Evolutionary conservation across 2,329 filamentous ascomycete genomes (phyloP).

Genomic region (Diaporthe sp.): DNA sequence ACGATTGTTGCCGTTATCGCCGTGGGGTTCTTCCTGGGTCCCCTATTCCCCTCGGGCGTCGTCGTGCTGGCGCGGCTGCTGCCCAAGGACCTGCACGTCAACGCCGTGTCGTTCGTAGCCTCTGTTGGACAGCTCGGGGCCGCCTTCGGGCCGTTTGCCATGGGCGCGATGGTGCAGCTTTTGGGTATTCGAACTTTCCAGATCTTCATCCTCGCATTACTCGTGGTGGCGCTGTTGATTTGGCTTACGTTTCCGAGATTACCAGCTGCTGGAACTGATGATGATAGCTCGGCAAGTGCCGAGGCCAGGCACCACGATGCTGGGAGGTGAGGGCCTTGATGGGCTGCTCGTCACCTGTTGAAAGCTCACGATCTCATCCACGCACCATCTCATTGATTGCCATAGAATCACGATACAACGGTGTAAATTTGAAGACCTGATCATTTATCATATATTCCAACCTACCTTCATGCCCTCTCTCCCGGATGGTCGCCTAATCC

Average conservation of each 20-base stretch:
- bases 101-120: constrained; percentile 57
- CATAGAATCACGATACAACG: not conserved
- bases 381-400: not conserved
- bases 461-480: too few relatives aligned
- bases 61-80: constrained; percentile 52
- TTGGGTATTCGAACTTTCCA: constrained; percentile 54
- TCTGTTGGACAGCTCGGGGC: constrained; percentile 58
- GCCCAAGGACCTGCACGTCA: constrained; percentile 54
- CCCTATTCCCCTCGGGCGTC: constrained; percentile 56
- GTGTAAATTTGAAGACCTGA: not conserved
- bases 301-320: not conserved
- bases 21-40: constrained; percentile 55
- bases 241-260: constrained; percentile 51
- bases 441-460: not conserved
- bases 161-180: constrained; percentile 55
- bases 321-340: not conserved
- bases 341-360: not conserved
- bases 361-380: not conserved
- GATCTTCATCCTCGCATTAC: constrained; percentile 45
- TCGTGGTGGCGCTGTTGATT: constrained; percentile 38
- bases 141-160: constrained; percentile 56
- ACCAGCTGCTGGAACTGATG: constrained; percentile 56
- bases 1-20: constrained; percentile 49
- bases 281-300: not conserved
- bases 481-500: not conserved